Evolutionary conservation across 2,329 filamentous ascomycete genomes (phyloP).

Genomic region (Acarospora socialis): DNA sequence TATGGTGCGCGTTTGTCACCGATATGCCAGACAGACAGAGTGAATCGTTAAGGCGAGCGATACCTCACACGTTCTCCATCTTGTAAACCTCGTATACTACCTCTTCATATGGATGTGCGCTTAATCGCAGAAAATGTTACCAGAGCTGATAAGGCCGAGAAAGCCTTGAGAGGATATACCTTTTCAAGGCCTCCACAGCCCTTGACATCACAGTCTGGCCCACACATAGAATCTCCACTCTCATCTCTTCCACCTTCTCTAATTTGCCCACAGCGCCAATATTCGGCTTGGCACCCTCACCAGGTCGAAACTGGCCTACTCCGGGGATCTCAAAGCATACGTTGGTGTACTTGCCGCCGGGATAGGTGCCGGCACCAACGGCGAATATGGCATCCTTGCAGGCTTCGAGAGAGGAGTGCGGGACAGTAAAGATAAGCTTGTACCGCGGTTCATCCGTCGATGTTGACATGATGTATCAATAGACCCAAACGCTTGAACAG

Average conservation of each 20-base stretch:
- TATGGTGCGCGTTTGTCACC: background rate
- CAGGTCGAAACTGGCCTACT: slow-evolving; percentile 29
- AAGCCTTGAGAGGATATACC: slow-evolving; percentile 6
- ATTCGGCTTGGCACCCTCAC: slow-evolving; percentile 25
- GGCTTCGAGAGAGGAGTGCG: slow-evolving; percentile 23
- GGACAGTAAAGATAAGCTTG: slow-evolving; percentile 32
- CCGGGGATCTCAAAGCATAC: slow-evolving; percentile 27
- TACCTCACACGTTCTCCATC: slow-evolving; percentile 25
- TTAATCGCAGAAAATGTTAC: slow-evolving; percentile 1
- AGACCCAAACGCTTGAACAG: too few relatives aligned
- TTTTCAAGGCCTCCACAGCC: slow-evolving; percentile 27
- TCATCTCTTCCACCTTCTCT: slow-evolving; percentile 28
- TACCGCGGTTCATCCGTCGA: slow-evolving; percentile 14
- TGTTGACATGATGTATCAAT: slow-evolving; percentile 9
- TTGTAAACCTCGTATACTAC: slow-evolving; percentile 31
- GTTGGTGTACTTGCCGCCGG: slow-evolving; percentile 27
- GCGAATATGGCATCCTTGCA: slow-evolving; percentile 30
- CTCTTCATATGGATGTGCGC: slow-evolving; percentile 33
- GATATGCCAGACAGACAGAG: background rate
- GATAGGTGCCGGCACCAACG: slow-evolving; percentile 27
- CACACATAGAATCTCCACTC: slow-evolving; percentile 30
- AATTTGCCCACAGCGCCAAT: slow-evolving; percentile 26
- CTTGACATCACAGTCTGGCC: slow-evolving; percentile 24
- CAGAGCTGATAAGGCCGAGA: background rate
- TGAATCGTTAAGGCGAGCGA: background rate